These are phyloP conservation scores for Ceratonia siliqua DNA, from an alignment of 306 rosid genomes.

Conservation along the genomic window DNA sequence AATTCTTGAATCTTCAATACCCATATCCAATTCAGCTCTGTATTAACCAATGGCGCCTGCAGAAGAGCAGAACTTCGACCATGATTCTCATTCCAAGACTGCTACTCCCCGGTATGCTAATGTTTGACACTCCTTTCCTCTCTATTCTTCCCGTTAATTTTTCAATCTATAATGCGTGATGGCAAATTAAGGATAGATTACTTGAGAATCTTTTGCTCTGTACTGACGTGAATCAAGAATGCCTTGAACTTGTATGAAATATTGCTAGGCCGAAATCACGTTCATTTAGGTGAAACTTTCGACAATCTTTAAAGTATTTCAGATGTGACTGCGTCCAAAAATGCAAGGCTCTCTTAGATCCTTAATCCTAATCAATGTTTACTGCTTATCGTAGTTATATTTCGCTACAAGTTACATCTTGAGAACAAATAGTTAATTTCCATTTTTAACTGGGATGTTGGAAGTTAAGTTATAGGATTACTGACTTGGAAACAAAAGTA, in stretches of 20 bases:
- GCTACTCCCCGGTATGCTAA: slow-evolving; percentile 12
- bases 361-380: background rate
- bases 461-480: background rate
- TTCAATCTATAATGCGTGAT: background rate
- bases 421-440: background rate
- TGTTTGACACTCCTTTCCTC: background rate
- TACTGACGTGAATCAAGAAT: background rate
- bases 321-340: background rate
- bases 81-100: slow-evolving; percentile 22
- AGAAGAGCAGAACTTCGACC: background rate
- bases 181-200: background rate
- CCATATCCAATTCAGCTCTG: background rate
- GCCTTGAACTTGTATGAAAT: background rate
- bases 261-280: background rate
- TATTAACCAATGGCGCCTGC: slow-evolving; percentile 28
- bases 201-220: background rate
- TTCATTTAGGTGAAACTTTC: background rate
- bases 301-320: no score
- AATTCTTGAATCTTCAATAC: slow-evolving; percentile 3
- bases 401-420: background rate
- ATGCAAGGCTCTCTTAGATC: background rate
- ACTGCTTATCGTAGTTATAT: background rate
- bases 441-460: background rate
- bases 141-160: background rate
- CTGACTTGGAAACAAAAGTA: slow-evolving; percentile 2